These are phyloP conservation scores for Fusarium sp. DNA, from an alignment of 2,329 filamentous ascomycete species.

Conservation along the genomic window DNA sequence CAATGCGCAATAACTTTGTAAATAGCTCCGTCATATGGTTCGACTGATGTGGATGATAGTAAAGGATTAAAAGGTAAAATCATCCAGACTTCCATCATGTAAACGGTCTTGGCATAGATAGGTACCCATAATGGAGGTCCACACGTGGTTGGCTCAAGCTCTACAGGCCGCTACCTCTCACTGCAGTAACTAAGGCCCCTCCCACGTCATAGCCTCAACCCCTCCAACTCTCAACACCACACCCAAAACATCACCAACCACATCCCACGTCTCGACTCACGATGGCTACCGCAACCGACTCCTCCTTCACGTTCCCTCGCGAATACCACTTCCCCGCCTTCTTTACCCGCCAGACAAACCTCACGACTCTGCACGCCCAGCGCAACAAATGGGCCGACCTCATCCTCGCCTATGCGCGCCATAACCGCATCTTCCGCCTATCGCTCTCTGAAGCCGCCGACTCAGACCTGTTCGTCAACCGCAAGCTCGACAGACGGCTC, in stretches of 20 bases:
- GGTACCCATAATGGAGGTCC: constrained; percentile 1
- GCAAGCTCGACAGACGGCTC: constrained; percentile 64
- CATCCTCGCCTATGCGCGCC: constrained; percentile 84
- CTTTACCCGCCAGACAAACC: constrained; percentile 84
- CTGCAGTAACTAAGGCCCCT: constrained; percentile 14
- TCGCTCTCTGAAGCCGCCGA: constrained; percentile 71
- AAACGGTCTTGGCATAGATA: not conserved
- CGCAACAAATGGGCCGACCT: constrained; percentile 88
- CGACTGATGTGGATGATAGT: not conserved
- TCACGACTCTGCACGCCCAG: constrained; percentile 79
- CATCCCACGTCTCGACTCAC: not conserved
- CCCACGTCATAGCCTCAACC: constrained; percentile 35
- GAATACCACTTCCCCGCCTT: constrained; percentile 85
- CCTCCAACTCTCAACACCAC: constrained; percentile 31
- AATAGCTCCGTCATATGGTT: not conserved
- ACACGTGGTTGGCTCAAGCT: constrained; percentile 21
- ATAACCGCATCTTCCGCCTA: constrained; percentile 82
- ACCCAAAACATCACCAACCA: constrained; percentile 21
- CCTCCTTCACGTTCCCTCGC: constrained; percentile 68
- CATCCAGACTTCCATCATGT: too few relatives aligned
- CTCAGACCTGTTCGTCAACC: constrained; percentile 69
- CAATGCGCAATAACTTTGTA: not conserved
- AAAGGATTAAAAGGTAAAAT: not conserved
- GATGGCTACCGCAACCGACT: constrained; percentile 26
- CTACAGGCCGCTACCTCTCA: constrained; percentile 4